Evolutionary conservation across 371 early-diverging fungal species (phyloP), one percentile per base, ranked within the genome.

Genomic region (Zychaea mexicana): DNA sequence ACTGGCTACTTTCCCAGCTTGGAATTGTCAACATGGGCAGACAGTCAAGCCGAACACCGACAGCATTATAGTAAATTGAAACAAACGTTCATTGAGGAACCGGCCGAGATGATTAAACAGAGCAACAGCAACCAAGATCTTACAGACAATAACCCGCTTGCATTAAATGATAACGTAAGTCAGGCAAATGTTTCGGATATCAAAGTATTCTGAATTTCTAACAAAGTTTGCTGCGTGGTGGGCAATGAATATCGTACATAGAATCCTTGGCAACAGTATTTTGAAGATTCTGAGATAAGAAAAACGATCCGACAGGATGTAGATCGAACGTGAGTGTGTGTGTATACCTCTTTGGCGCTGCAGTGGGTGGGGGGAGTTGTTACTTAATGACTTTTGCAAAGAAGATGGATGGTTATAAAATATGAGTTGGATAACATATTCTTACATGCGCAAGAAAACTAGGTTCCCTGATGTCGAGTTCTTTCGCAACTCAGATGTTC

Each of bases 211-310:
- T n/a, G n/a, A n/a, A n/a, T n/a, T n/a, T n/a, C n/a, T n/a, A n/a
- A n/a, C n/a, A n/a, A n/a, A n/a, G n/a, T n/a, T n/a, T n/a, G n/a
- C n/a, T n/a, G n/a, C n/a, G n/a, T n/a, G n/a, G n/a, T n/a, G n/a
- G n/a, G n/a, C n/a, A n/a, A n/a, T 15, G 2, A 0, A n/a, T 7
- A 30, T 57, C 22, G n/a, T n/a, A n/a, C n/a, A 13, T 58, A 94
- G 89, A 96, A 93, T 70, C 96, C 96, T 32, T 97, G 97, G 97
- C 88, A 86, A 52, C 94, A 93, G 71, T 94, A 91, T 67, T 95
- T 94, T 75, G 82, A 86, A 52, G 96, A 97, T 76, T 80, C 85
- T 22, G 95, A 96, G 69, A 87, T 95, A 39, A 79, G 88, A 57
- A 90, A 90, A 66, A 77, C 92, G 12, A 97, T 97, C 39, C 79